Evolutionary conservation across 2,329 filamentous ascomycete species (phyloP).

Genomic region (Ceratocystis alfenasii): DNA sequence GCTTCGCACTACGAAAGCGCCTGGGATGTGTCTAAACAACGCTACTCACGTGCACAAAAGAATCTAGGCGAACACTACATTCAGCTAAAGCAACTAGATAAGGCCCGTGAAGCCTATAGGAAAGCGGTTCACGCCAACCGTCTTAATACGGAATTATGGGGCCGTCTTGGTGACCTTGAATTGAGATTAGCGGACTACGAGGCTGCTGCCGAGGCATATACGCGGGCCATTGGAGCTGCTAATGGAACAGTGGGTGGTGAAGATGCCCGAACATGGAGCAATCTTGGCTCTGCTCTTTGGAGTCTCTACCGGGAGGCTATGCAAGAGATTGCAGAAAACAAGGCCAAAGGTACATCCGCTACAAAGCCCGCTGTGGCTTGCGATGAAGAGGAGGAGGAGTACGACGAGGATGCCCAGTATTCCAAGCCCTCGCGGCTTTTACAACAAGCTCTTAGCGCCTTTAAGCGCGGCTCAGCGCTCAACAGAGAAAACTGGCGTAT

Average conservation of each 20-base stretch:
- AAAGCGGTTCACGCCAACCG: constrained; percentile 68
- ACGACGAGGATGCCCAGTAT: constrained; percentile 26
- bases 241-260: constrained; percentile 59
- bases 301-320: constrained; percentile 49
- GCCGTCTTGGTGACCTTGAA: constrained; percentile 76
- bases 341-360: constrained; percentile 24
- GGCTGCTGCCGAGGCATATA: constrained; percentile 72
- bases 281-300: constrained; percentile 73
- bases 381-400: constrained; percentile 22
- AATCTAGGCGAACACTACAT: constrained; percentile 74
- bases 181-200: constrained; percentile 66
- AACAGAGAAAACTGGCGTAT: constrained; percentile 83
- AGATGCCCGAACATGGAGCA: constrained; percentile 89
- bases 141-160: constrained; percentile 76
- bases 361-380: neutral
- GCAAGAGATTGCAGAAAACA: constrained; percentile 30
- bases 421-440: constrained; percentile 50
- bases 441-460: constrained; percentile 65
- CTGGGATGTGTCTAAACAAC: constrained; percentile 70
- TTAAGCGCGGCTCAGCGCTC: constrained; percentile 73
- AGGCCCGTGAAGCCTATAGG: constrained; percentile 65
- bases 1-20: constrained; percentile 67
- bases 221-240: constrained; percentile 58
- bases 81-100: constrained; percentile 49
- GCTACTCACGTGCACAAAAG: constrained; percentile 78